These are phyloP conservation scores for Zymoseptoria pseudotritici DNA, from an alignment of 2,329 filamentous ascomycete genomes.

Conservation along the genomic window DNA sequence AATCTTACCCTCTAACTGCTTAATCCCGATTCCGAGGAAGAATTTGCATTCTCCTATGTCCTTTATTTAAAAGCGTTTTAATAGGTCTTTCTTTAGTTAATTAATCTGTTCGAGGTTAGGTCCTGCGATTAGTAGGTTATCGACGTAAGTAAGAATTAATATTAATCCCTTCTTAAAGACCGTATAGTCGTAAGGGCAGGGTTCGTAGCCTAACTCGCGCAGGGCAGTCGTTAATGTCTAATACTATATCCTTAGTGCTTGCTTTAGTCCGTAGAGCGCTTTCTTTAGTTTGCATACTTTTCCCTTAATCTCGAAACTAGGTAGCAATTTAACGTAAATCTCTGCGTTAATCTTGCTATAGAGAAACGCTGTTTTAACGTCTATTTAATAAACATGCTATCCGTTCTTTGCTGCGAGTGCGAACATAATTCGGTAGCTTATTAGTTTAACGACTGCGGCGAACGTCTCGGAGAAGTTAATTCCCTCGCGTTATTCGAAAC, in stretches of 20 bases:
- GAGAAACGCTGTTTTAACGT: neutral
- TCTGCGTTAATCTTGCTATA: neutral
- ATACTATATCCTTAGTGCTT: constrained; percentile 3
- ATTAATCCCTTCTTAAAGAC: neutral
- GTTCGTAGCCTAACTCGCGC: neutral
- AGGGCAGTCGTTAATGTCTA: neutral
- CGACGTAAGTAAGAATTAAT: neutral
- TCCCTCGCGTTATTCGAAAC: neutral
- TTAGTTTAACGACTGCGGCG: neutral
- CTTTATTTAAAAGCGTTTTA: neutral
- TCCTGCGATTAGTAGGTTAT: neutral
- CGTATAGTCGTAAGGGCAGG: neutral
- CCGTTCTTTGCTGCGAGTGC: neutral
- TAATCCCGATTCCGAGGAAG: neutral
- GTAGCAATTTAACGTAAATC: neutral
- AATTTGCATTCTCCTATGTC: constrained; percentile 1
- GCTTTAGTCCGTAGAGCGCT: constrained; percentile 1
- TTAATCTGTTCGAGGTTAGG: neutral
- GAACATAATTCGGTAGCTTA: neutral
- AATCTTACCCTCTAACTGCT: neutral
- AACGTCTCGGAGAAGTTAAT: constrained; percentile 2
- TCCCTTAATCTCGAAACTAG: neutral
- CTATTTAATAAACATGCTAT: neutral
- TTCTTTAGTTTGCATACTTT: neutral
- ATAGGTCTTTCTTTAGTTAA: neutral